Conservation (phyloP, 2,329 filamentous ascomycete species). For the Metarhizium guizhouense region DNA sequence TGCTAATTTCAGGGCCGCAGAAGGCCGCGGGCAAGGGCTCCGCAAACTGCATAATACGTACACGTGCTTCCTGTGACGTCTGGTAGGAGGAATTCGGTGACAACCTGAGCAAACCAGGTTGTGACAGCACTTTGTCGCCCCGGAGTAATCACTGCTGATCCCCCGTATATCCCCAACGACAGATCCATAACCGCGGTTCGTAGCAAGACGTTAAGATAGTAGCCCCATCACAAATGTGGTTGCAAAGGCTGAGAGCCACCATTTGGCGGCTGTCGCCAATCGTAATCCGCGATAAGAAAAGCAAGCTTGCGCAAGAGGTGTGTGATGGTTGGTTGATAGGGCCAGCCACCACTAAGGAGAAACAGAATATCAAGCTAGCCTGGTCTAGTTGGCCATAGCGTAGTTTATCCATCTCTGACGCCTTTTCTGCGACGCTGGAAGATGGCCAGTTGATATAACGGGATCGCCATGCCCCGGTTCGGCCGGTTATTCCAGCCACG, state of each 20-base stretch:
- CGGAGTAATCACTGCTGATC: too few species aligned
- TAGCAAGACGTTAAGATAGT: neutral
- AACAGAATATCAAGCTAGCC: neutral
- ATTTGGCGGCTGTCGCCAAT: slow-evolving; percentile 3
- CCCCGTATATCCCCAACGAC: too few species aligned
- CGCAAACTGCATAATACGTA: too few species aligned
- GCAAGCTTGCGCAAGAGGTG: neutral
- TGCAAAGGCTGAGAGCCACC: neutral
- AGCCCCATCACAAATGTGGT: neutral
- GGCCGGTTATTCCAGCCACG: neutral
- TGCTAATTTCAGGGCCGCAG: neutral
- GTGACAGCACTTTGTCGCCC: too few species aligned
- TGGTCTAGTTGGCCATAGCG: neutral
- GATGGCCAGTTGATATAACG: too few species aligned
- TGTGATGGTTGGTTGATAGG: neutral
- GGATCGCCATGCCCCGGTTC: too few species aligned
- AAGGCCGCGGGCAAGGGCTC: neutral
- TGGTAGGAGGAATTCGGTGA: neutral
- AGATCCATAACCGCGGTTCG: too few species aligned
- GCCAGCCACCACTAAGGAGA: neutral
- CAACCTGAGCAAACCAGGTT: neutral
- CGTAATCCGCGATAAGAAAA: slow-evolving; percentile 1
- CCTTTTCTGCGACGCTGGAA: neutral
- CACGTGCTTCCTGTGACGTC: too few species aligned
- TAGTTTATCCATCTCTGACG: neutral